Evolutionary conservation across 208 protist genomes (phyloP).

Genomic region (Acanthamoeba culbertsoni): DNA sequence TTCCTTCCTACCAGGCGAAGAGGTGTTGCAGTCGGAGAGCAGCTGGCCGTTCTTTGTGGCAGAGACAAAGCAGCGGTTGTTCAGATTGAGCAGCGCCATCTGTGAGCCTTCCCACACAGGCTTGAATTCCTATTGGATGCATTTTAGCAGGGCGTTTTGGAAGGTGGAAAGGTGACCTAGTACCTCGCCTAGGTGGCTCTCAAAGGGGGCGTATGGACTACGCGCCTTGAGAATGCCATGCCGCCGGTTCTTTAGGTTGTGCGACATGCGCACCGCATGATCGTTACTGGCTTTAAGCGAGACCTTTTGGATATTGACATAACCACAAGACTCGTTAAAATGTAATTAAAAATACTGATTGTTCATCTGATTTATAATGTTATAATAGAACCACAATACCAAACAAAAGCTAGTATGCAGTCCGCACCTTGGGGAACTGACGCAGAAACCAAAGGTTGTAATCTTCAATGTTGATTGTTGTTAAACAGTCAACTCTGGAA

Average conservation of each 20-base stretch:
- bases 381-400: background rate
- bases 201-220: background rate
- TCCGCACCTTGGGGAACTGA: background rate
- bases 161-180: background rate
- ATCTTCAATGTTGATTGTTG: background rate
- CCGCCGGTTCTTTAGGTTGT: slow-evolving; percentile 3
- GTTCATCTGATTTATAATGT: background rate
- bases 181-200: background rate
- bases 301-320: background rate
- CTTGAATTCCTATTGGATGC: background rate
- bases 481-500: background rate
- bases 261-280: slow-evolving; percentile 9
- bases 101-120: background rate
- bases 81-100: background rate
- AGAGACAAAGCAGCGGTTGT: background rate
- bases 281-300: background rate
- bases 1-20: background rate
- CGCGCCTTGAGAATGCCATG: slow-evolving; percentile 24
- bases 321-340: background rate
- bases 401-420: background rate
- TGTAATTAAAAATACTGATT: background rate
- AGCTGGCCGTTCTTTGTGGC: background rate
- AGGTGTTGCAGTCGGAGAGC: background rate
- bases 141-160: too few species aligned
- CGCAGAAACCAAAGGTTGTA: background rate